Percentiles rank a stretch among this genome's conserved stretches.
phyloP scores from a whole-genome alignment of 805 yeast genomes.

The Pichia kluyveri region DNA sequence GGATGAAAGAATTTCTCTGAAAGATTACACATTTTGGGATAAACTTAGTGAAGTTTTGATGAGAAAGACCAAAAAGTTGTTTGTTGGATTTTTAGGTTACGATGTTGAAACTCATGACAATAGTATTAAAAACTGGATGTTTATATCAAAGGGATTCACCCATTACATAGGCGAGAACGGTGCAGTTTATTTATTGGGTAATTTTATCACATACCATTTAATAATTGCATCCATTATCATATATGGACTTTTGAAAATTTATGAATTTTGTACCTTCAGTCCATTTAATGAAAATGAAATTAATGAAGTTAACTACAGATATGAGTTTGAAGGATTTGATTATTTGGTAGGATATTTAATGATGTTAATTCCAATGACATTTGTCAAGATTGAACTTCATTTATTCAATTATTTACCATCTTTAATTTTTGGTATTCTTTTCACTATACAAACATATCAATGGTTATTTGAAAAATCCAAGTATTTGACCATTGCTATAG shows the following conservation, averaged over 20 bases:
- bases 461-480: slow-evolving; percentile 26
- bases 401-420: slow-evolving; percentile 42
- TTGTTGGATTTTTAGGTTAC: slow-evolving; percentile 2
- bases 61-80: slow-evolving; percentile 40
- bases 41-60: slow-evolving; percentile 49
- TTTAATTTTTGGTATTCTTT: slow-evolving; percentile 38
- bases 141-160: slow-evolving; percentile 47
- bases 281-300: slow-evolving; percentile 11
- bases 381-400: slow-evolving; percentile 30
- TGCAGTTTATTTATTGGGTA: slow-evolving; percentile 55
- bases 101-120: background rate
- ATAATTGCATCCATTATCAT: slow-evolving; percentile 28
- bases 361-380: slow-evolving; percentile 49
- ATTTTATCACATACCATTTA: slow-evolving; percentile 46
- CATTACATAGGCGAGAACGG: slow-evolving; percentile 35
- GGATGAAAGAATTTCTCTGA: slow-evolving; percentile 25
- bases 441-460: slow-evolving; percentile 37
- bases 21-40: slow-evolving; percentile 32
- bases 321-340: slow-evolving; percentile 24
- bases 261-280: slow-evolving; percentile 12
- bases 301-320: slow-evolving; percentile 3
- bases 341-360: slow-evolving; percentile 48
- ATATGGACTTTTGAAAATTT: slow-evolving; percentile 9
- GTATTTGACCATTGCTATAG: slow-evolving; percentile 20
- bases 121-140: slow-evolving; percentile 44